Evolutionary conservation across 106 monocot species (phyloP).

Genomic region (Allium sativum): DNA sequence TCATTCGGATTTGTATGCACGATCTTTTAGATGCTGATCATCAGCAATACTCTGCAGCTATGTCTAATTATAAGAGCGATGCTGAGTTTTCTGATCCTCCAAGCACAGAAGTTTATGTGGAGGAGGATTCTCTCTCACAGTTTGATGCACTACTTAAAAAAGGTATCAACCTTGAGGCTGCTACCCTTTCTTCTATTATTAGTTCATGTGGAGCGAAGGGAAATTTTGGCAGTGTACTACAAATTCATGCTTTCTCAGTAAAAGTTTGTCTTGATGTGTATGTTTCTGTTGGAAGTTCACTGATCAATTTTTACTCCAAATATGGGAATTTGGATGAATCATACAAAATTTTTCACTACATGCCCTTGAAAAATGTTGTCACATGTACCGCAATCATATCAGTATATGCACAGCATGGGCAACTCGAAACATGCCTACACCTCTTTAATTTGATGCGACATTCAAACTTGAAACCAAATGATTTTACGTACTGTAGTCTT

Average conservation of each 20-base stretch:
- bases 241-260: slow-evolving; percentile 31
- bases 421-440: slow-evolving; percentile 20
- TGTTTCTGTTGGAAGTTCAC: slow-evolving; percentile 21
- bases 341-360: slow-evolving; percentile 24
- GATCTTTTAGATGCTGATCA: slow-evolving; percentile 18
- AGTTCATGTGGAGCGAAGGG: slow-evolving; percentile 19
- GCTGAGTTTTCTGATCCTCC: background rate
- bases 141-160: slow-evolving; percentile 21
- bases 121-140: slow-evolving; percentile 18
- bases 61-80: too few relatives aligned
- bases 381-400: slow-evolving; percentile 43
- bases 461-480: slow-evolving; percentile 29
- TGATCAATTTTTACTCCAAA: slow-evolving; percentile 40
- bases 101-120: background rate
- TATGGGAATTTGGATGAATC: slow-evolving; percentile 19
- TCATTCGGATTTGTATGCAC: slow-evolving; percentile 31
- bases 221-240: slow-evolving; percentile 12
- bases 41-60: background rate
- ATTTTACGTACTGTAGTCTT: slow-evolving; percentile 40
- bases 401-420: slow-evolving; percentile 29
- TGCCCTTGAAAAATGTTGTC: slow-evolving; percentile 22
- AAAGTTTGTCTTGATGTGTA: slow-evolving; percentile 19
- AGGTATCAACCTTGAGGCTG: slow-evolving; percentile 12
- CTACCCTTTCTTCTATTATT: slow-evolving; percentile 12
- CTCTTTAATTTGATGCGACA: slow-evolving; percentile 27